These are phyloP conservation scores for Penicillium decumbens DNA, from an alignment of 2,329 filamentous ascomycete species.

Conservation along the genomic window DNA sequence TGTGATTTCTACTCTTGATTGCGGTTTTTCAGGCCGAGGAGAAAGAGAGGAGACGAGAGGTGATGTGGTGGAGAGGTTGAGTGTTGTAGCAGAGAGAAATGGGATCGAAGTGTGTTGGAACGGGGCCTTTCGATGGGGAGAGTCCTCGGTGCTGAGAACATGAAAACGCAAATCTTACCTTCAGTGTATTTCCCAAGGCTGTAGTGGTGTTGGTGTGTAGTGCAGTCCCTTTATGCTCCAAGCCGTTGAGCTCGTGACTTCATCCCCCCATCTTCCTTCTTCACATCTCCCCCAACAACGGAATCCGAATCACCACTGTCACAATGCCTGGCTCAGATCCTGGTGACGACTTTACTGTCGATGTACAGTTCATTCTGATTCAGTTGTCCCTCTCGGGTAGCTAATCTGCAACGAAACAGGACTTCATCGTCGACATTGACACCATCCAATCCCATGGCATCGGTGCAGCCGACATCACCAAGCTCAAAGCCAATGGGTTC, in stretches of 20 bases:
- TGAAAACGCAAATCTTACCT: slow-evolving; percentile 22
- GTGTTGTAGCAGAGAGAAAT: slow-evolving; percentile 26
- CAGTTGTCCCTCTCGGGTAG: neutral
- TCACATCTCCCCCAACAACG: neutral
- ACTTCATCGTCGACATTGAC: slow-evolving; percentile 63
- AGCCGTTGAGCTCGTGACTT: neutral
- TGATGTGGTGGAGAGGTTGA: slow-evolving; percentile 19
- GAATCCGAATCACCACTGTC: neutral
- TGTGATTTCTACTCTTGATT: slow-evolving; percentile 27
- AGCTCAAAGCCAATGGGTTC: slow-evolving; percentile 59
- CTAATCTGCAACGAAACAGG: slow-evolving; percentile 31
- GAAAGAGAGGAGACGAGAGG: slow-evolving; percentile 30
- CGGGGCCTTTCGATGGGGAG: slow-evolving; percentile 18
- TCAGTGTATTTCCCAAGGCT: neutral
- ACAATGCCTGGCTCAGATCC: slow-evolving; percentile 51
- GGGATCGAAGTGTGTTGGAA: slow-evolving; percentile 20
- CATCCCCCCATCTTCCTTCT: neutral
- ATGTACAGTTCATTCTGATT: slow-evolving; percentile 34
- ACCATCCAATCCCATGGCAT: slow-evolving; percentile 63
- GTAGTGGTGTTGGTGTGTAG: neutral
- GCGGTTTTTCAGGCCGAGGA: slow-evolving; percentile 29
- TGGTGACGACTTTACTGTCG: slow-evolving; percentile 50
- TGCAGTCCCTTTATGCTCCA: neutral
- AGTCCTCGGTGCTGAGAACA: slow-evolving; percentile 24
- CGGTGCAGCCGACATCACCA: slow-evolving; percentile 60